Conservation (phyloP, 2,329 filamentous ascomycete species). For the Cordyceps fumosorosea region DNA sequence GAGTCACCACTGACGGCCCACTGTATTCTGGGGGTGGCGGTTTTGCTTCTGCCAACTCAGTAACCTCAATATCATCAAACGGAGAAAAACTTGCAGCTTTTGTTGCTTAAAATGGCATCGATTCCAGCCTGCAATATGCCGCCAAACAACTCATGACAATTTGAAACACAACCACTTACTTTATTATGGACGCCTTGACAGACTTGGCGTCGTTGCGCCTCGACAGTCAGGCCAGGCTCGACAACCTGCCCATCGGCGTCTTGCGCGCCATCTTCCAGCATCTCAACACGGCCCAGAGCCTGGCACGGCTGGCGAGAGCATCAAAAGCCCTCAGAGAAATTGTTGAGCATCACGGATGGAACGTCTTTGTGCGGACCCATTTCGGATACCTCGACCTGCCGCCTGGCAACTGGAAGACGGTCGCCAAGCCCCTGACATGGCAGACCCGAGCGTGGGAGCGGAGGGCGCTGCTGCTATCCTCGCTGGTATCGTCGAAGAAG, state of each 20-base stretch:
- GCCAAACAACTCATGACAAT: neutral
- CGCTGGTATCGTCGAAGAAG: slow-evolving; percentile 6
- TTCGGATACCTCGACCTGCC: slow-evolving; percentile 32
- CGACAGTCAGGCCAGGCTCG: slow-evolving; percentile 18
- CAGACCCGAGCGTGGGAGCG: slow-evolving; percentile 40
- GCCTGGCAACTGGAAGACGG: slow-evolving; percentile 23
- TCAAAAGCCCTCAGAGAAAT: slow-evolving; percentile 29
- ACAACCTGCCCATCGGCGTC: slow-evolving; percentile 34
- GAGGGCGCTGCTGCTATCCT: slow-evolving; percentile 24
- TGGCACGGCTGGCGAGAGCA: slow-evolving; percentile 29
- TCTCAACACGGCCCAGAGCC: slow-evolving; percentile 34
- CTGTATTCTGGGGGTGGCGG: neutral
- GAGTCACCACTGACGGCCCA: slow-evolving; percentile 7
- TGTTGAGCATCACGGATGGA: slow-evolving; percentile 34
- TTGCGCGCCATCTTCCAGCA: slow-evolving; percentile 33
- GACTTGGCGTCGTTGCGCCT: slow-evolving; percentile 4
- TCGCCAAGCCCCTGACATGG: slow-evolving; percentile 34
- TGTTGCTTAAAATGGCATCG: neutral
- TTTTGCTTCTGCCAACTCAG: neutral
- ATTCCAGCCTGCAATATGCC: neutral
- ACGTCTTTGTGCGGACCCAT: slow-evolving; percentile 32
- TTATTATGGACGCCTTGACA: neutral
- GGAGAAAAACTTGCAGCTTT: neutral
- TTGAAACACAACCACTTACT: neutral
- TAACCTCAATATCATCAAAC: neutral